Evolutionary conservation across 192 early-diverging fungal species (phyloP), one percentile per base, ranked within the genome.

Genomic region (Podila verticillata): DNA sequence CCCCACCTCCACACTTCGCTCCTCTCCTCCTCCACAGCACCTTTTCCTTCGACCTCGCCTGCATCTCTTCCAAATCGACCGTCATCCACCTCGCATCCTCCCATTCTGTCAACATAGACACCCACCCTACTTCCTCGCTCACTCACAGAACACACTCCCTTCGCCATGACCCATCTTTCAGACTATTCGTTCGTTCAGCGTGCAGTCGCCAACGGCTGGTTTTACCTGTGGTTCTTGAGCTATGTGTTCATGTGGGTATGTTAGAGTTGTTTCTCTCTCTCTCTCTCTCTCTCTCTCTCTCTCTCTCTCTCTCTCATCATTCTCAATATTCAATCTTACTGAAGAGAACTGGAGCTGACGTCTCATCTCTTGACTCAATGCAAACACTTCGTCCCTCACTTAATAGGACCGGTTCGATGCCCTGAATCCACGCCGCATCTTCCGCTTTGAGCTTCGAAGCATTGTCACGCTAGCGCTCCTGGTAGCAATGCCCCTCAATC

Each of bases 141-240:
- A 20, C 29, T 17, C 58, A 17, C 17, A 17, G 24, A 5, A 34
- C 59, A 20, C 17, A 61, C 20, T 0, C 39, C 39, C 39, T 4
- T 44, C 39, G 29, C 24, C 58, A 60, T 60, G 58, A 60, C 58
- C 26, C 58, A 60, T 26, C 58, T 60, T 32, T 60, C 58, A 60
- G 58, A 60, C 15, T 32, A 26, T 29, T 60, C 58, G 9, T 60
- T 31, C 26, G 30, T 60, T 8, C 58, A 60, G 58, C 58, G 58
- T 10, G 58, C 58, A 19, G 58, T 60, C 7, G 5, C 28, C 15
- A 60, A 28, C 12, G 26, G 28, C 58, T 60, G 58, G 58, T 60
- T 60, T 32, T 60, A 54, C 51, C 20, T 54, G n/a, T 54, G 51
- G 51, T 54, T 54, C 17, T 6, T 54, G 20, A 10, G 20, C 51